These are phyloP conservation scores for Herpotrichia juniperi DNA, from an alignment of 2,329 filamentous ascomycete genomes.

Conservation along the genomic window DNA sequence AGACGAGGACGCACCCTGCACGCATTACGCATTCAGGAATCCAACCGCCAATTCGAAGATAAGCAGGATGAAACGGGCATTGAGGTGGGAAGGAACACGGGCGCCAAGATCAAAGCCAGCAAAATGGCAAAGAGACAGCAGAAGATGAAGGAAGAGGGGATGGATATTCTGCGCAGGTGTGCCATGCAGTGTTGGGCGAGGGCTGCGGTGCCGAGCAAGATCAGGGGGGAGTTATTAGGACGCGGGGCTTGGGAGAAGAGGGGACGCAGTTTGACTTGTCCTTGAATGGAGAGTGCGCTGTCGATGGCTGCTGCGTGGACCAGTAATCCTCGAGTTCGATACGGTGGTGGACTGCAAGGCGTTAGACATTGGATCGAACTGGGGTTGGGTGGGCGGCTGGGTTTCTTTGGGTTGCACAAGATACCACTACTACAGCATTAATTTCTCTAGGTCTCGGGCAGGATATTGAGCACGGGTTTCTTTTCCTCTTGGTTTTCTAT, in stretches of 20 bases:
- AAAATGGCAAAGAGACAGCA: slow-evolving; percentile 55
- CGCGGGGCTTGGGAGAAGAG: slow-evolving; percentile 20
- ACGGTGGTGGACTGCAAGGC: neutral
- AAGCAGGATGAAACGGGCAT: too few species aligned
- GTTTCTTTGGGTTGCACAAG: slow-evolving; percentile 14
- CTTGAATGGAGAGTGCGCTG: slow-evolving; percentile 15
- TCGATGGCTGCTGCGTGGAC: neutral
- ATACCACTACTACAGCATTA: slow-evolving; percentile 47
- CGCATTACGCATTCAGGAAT: slow-evolving; percentile 14
- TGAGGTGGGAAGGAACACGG: slow-evolving; percentile 22
- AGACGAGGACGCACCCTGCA: slow-evolving; percentile 19
- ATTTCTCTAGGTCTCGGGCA: neutral
- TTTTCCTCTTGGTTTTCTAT: too few species aligned
- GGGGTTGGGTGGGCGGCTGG: neutral
- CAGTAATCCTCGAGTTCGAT: too few species aligned
- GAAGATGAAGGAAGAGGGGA: slow-evolving; percentile 51
- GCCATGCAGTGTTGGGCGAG: slow-evolving; percentile 52
- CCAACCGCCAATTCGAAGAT: too few species aligned
- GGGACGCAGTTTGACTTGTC: slow-evolving; percentile 39
- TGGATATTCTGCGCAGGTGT: slow-evolving; percentile 49
- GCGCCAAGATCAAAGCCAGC: slow-evolving; percentile 42
- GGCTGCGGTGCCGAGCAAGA: slow-evolving; percentile 30
- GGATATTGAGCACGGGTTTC: too few species aligned
- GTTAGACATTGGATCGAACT: neutral
- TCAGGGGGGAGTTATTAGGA: slow-evolving; percentile 31